Evolutionary conservation across 352 stramenopile species (phyloP), one percentile per base, ranked within the genome.

Genomic region (Phytopythium litorale): DNA sequence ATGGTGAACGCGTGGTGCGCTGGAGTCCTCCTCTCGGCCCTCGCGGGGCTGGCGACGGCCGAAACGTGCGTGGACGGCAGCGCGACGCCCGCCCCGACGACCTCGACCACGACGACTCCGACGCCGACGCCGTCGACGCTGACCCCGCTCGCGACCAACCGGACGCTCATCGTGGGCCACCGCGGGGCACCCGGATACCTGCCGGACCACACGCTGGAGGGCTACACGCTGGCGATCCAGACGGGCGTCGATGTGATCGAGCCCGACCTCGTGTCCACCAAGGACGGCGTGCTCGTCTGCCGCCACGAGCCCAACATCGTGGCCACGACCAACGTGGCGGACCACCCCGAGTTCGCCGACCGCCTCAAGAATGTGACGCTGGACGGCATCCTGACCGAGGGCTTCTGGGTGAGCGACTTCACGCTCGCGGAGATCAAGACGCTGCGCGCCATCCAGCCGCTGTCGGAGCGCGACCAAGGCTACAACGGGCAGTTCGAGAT

Each of bases 361-460:
- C 78, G 84, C 51, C 70, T 78, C 58, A 76, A 74, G 54, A 89
- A 71, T 45, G 75, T 83, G 30, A 75, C 66, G 23, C 61, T 92
- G 4, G 83, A 92, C 51, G 85, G 83, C 48, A 67, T 79, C 28
- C 58, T 75, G 43, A 73, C 76, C 23, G 67, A 70, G 21, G 84
- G 88, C 15, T 98, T 91, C 68, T 98, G 91, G 62, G 84, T 91
- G 51, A 91, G 84, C 62, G 89, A 98, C 67, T 98, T 98, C 82
- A 96, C 88, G 40, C 81, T 94, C 25, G 76, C 76, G 9, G 92
- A 98, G 77, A 82, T 98, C 65, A 89, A 97, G 75, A 81, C 83
- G 49, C 73, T 98, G 42, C 63, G 77, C 9, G 77, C 92, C 49
- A 79, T 86, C 33, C 92, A 98, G 64, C 79, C 86, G 43, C 63